These are phyloP conservation scores for Mycena citricolor DNA, from an alignment of 1,284 basidiomycete genomes.

Conservation along the genomic window DNA sequence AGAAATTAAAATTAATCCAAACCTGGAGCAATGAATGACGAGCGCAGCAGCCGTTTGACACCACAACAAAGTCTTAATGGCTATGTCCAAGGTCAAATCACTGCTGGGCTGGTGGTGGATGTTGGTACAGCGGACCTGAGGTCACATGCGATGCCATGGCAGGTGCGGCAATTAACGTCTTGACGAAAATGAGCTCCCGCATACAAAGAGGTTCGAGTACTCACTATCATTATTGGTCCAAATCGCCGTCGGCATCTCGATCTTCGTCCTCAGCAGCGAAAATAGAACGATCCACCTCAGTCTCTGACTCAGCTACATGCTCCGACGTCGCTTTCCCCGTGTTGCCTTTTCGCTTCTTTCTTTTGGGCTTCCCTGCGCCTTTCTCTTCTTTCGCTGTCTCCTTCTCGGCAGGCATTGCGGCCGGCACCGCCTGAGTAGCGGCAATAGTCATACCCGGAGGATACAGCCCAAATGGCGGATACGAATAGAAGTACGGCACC, in stretches of 20 bases:
- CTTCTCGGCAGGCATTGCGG: neutral
- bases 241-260: constrained; percentile 8
- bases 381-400: neutral
- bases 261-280: constrained; percentile 2
- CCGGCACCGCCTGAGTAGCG: neutral
- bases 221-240: constrained; percentile 2
- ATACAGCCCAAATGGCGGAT: constrained; percentile 17
- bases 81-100: constrained; percentile 24
- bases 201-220: neutral
- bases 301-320: neutral
- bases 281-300: constrained; percentile 3
- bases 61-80: constrained; percentile 6
- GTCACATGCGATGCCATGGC: neutral
- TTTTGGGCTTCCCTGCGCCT: neutral
- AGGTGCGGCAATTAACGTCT: neutral
- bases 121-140: neutral
- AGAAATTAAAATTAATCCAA: too few species aligned
- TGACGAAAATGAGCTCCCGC: neutral
- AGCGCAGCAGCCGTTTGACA: constrained; percentile 8
- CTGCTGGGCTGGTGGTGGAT: constrained; percentile 9
- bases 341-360: neutral
- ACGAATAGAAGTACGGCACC: constrained; percentile 20
- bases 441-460: constrained; percentile 5
- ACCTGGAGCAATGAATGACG: too few species aligned
- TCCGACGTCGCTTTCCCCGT: neutral